Conservation (phyloP, 257 asterid species). For the Marsdenia floribunda region DNA sequence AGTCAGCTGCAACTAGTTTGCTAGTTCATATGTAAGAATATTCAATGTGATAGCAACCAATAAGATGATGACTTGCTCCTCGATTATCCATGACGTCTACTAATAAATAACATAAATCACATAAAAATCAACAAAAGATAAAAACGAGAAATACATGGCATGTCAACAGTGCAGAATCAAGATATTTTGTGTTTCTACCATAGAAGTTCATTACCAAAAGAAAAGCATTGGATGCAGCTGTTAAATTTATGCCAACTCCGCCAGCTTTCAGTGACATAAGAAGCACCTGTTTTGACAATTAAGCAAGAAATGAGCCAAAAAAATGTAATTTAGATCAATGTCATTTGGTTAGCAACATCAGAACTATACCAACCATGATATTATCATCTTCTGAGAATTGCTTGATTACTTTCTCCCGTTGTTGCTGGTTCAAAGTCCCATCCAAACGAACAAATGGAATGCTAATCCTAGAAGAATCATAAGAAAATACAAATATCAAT, state of each 20-base stretch:
- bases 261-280: conserved; percentile 98
- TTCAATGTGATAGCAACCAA: not conserved
- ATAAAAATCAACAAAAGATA: not conserved
- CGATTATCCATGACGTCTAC: not conserved
- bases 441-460: conserved; percentile 82
- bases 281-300: conserved; percentile 48
- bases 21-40: not conserved
- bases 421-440: conserved; percentile 92
- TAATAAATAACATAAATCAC: not conserved
- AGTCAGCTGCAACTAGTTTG: not conserved
- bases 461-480: conserved; percentile 37
- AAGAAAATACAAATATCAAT: not conserved
- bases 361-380: conserved; percentile 46
- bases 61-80: not conserved
- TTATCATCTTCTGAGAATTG: conserved; percentile 78
- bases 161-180: not conserved
- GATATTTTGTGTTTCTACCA: not conserved
- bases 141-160: not conserved
- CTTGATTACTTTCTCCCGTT: conserved; percentile 80
- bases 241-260: conserved; percentile 94
- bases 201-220: conserved; percentile 47
- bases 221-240: conserved; percentile 94
- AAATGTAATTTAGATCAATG: not conserved
- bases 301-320: conserved; percentile 10
- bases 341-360: not conserved